A percentile compares a stretch with the other conserved stretches of the same genome.
phyloP scores from a whole-genome alignment of 2,329 filamentous ascomycete genomes.

The Parascedosporium putredinis region DNA sequence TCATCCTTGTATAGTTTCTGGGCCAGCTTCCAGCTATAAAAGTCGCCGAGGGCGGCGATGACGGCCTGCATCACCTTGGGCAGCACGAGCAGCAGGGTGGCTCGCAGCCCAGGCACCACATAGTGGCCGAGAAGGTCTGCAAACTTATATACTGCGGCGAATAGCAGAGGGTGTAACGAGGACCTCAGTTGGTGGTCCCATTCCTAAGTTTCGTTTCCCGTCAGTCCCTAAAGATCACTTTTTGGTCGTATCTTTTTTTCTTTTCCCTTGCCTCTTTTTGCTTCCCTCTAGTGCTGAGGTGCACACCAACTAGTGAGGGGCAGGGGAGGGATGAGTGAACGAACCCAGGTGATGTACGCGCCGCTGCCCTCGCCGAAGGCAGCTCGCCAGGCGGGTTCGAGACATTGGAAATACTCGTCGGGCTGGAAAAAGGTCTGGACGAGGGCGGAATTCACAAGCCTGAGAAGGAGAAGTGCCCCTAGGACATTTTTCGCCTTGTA shows the following conservation, averaged over 20 bases:
- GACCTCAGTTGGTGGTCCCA: constrained; percentile 83
- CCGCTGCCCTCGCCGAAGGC: constrained; percentile 69
- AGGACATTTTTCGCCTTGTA: constrained; percentile 13
- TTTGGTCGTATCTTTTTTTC: no score
- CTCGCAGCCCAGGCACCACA: constrained; percentile 9
- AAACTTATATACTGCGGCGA: constrained; percentile 62
- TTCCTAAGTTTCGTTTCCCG: no score
- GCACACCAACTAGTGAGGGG: constrained; percentile 9
- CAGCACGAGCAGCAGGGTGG: constrained; percentile 51
- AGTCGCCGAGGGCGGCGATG: constrained; percentile 71
- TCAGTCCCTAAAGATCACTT: no score
- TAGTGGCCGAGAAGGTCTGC: constrained; percentile 41
- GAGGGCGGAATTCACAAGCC: constrained; percentile 68
- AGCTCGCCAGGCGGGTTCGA: constrained; percentile 88
- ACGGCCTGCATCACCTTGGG: constrained; percentile 69
- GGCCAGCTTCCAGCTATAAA: constrained; percentile 78
- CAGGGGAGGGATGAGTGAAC: constrained; percentile 18
- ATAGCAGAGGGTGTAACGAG: constrained; percentile 81
- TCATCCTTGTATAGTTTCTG: constrained; percentile 58
- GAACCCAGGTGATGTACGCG: constrained; percentile 94
- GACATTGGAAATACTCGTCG: constrained; percentile 92
- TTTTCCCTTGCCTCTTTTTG: no score
- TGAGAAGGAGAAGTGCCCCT: constrained; percentile 49
- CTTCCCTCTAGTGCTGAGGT: no score
- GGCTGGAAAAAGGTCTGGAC: constrained; percentile 92